phyloP scores from a whole-genome alignment of 768 basidiomycete species.

The Tricholoma matsutake region DNA sequence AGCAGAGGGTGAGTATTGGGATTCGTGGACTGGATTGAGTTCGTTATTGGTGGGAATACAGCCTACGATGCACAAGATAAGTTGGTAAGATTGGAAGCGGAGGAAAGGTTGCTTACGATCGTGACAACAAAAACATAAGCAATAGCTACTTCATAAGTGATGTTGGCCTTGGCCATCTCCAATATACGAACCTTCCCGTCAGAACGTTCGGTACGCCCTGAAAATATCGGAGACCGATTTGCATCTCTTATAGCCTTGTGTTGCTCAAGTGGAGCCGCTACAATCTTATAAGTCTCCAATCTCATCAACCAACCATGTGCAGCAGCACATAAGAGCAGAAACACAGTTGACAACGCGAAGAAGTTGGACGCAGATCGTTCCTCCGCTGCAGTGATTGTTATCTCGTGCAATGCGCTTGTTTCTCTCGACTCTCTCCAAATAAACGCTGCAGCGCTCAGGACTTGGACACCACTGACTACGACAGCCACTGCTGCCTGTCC shows the following conservation, averaged over 20 bases:
- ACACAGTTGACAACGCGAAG: conserved; percentile 67
- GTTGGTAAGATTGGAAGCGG: not conserved
- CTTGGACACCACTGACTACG: conserved; percentile 73
- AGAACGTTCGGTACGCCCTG: conserved; percentile 19
- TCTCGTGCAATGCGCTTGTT: conserved; percentile 24
- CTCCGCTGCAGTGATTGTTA: conserved; percentile 44
- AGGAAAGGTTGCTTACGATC: conserved; percentile 48
- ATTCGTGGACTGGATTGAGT: conserved; percentile 67
- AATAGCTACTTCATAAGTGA: conserved; percentile 66
- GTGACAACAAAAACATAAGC: conserved; percentile 78
- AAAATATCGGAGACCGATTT: conserved; percentile 36
- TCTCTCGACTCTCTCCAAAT: conserved; percentile 42
- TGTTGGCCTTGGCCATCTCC: conserved; percentile 60
- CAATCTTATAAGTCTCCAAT: conserved; percentile 55
- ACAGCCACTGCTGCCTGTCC: conserved; percentile 88
- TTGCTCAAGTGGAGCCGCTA: conserved; percentile 48
- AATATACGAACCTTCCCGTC: conserved; percentile 43
- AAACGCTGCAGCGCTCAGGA: conserved; percentile 59
- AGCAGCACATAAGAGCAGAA: conserved; percentile 51
- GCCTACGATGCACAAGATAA: conserved; percentile 44
- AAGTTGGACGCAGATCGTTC: conserved; percentile 71
- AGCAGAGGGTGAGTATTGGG: conserved; percentile 72
- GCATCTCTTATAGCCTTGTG: conserved; percentile 25
- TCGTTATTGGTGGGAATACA: conserved; percentile 84
- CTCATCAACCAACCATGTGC: conserved; percentile 57